Evolutionary conservation across 2,329 filamentous ascomycete species (phyloP).

Genomic region (Fusarium domesticum): DNA sequence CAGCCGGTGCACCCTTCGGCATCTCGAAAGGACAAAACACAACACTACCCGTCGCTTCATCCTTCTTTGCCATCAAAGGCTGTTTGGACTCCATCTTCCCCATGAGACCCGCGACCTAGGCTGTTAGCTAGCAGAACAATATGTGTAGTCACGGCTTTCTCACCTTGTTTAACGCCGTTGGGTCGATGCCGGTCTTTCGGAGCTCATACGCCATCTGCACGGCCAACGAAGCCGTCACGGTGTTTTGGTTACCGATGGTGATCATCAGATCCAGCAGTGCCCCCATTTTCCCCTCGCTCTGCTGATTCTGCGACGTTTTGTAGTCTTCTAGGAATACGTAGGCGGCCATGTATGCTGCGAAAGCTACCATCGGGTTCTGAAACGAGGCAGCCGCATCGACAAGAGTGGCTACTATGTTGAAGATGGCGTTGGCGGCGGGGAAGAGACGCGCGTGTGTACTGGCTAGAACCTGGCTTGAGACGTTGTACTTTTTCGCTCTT

Average conservation of each 20-base stretch:
- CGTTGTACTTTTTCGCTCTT: constrained; percentile 53
- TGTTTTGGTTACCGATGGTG: constrained; percentile 61
- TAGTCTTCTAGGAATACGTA: constrained; percentile 70
- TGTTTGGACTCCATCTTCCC: constrained; percentile 10
- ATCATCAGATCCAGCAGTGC: constrained; percentile 68
- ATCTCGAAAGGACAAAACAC: constrained; percentile 25
- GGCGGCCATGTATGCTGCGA: constrained; percentile 68
- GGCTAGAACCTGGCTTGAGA: neutral
- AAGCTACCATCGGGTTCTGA: constrained; percentile 69
- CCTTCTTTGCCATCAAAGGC: constrained; percentile 17
- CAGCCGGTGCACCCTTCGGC: constrained; percentile 13
- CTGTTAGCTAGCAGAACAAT: neutral
- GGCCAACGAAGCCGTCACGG: constrained; percentile 66
- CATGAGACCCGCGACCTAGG: constrained; percentile 17
- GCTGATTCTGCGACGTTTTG: constrained; percentile 55
- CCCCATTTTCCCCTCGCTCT: constrained; percentile 53
- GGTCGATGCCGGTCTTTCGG: constrained; percentile 35
- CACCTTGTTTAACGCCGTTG: constrained; percentile 25
- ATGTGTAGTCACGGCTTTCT: neutral
- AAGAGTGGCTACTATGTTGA: constrained; percentile 66
- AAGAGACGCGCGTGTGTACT: constrained; percentile 66
- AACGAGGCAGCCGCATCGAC: constrained; percentile 34
- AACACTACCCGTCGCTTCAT: constrained; percentile 13
- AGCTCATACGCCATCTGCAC: constrained; percentile 68
- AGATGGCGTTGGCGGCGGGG: constrained; percentile 76